A percentile compares a stretch with the other conserved stretches of the same genome.
Evolutionary conservation across 441 rosid genomes (phyloP).

Genomic region (Raphanus hybrid): DNA sequence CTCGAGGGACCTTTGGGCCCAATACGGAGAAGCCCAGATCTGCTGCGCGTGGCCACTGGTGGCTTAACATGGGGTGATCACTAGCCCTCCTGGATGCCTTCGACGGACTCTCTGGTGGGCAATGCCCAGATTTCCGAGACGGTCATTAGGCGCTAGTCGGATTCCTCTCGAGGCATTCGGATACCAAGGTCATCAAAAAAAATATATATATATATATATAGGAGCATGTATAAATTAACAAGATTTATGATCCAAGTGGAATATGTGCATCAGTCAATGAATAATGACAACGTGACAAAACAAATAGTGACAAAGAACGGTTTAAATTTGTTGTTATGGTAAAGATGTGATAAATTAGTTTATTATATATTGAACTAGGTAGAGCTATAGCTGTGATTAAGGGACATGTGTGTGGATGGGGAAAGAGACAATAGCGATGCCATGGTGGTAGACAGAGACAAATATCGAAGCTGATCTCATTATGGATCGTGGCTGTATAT

Average conservation of each 20-base stretch:
- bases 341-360: not conserved
- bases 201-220: too few species aligned
- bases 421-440: conserved; percentile 9
- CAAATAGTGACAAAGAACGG: not conserved
- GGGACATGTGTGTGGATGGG: conserved; percentile 14
- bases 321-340: not conserved
- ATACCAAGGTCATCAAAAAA: too few species aligned
- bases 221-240: not conserved
- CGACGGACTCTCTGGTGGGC: too few species aligned
- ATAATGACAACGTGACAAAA: conserved; percentile 4
- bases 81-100: too few species aligned
- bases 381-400: conserved; percentile 19
- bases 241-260: not conserved
- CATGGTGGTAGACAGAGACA: conserved; percentile 14
- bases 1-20: too few species aligned
- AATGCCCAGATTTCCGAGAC: too few species aligned
- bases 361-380: not conserved
- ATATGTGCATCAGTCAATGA: not conserved
- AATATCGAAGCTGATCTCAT: conserved; percentile 1
- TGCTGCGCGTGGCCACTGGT: too few species aligned
- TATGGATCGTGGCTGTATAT: not conserved
- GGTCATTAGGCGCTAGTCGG: too few species aligned
- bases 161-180: too few species aligned
- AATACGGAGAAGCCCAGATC: too few species aligned
- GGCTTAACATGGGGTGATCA: too few species aligned